phyloP scores from a whole-genome alignment of 805 yeast species.

The Candida ponderosae region DNA sequence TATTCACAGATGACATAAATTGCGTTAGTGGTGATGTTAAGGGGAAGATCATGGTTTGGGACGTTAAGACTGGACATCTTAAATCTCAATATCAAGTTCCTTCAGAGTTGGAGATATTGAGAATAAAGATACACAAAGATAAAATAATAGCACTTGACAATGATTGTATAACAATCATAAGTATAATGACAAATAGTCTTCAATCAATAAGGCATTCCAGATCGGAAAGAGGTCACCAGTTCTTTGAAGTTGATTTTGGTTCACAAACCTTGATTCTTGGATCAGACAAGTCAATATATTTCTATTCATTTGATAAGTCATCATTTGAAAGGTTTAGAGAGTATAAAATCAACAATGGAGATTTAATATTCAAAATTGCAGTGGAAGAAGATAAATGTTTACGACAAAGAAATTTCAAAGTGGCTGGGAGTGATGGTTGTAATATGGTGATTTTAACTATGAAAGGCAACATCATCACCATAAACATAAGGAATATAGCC shows the following conservation, averaged over 20 bases:
- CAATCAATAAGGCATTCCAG: not conserved
- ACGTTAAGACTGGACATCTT: constrained; percentile 7
- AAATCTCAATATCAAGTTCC: constrained; percentile 4
- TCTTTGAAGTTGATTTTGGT: constrained; percentile 18
- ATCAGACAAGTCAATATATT: not conserved
- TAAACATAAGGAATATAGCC: constrained; percentile 9
- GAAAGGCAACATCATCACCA: constrained; percentile 5
- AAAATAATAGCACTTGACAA: constrained; percentile 5
- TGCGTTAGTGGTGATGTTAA: constrained; percentile 15
- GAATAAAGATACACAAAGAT: constrained; percentile 7
- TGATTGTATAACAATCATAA: not conserved
- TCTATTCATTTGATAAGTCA: constrained; percentile 7
- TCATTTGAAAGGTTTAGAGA: constrained; percentile 7
- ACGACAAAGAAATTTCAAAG: constrained; percentile 1
- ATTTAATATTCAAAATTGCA: constrained; percentile 7
- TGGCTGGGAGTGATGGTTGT: constrained; percentile 21
- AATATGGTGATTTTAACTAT: constrained; percentile 13
- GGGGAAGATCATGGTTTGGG: constrained; percentile 12
- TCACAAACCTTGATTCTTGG: constrained; percentile 11
- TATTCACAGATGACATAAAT: constrained; percentile 9
- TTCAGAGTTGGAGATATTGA: constrained; percentile 2
- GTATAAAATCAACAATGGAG: constrained; percentile 2
- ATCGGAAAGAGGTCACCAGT: not conserved
- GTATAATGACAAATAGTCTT: not conserved
- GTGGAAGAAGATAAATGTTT: constrained; percentile 7